These are phyloP conservation scores for Psophocarpus tetragonolobus DNA, from an alignment of 306 rosid species.

Conservation along the genomic window DNA sequence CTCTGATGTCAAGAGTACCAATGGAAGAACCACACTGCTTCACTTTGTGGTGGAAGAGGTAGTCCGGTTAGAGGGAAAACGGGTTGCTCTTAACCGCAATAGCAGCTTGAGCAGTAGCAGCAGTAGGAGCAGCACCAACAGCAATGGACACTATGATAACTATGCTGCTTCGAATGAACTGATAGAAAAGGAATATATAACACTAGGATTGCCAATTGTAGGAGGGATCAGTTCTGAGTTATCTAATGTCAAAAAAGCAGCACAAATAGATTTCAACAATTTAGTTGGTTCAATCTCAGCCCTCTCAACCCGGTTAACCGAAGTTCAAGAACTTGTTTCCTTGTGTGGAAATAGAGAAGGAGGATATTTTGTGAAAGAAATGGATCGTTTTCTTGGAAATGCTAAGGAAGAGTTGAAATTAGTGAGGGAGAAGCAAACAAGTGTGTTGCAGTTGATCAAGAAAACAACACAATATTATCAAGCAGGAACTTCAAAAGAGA, in stretches of 20 bases:
- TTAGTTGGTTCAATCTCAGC: conserved; percentile 44
- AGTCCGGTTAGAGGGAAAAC: conserved; percentile 78
- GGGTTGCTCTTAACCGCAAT: conserved; percentile 50
- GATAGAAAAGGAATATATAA: conserved; percentile 59
- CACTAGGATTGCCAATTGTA: conserved; percentile 70
- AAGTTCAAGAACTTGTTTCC: conserved; percentile 43
- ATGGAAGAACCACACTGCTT: conserved; percentile 80
- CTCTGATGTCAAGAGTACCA: conserved; percentile 71
- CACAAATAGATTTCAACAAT: conserved; percentile 53
- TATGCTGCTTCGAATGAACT: conserved; percentile 44
- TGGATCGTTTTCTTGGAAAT: conserved; percentile 56
- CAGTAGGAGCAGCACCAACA: conserved; percentile 37
- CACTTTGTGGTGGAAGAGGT: conserved; percentile 88
- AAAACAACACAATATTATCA: conserved; percentile 67
- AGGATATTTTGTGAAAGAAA: conserved; percentile 58
- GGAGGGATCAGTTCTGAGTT: conserved; percentile 86
- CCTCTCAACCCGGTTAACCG: conserved; percentile 40
- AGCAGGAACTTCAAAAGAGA: conserved; percentile 59
- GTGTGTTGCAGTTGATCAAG: conserved; percentile 57
- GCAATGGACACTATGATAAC: conserved; percentile 28
- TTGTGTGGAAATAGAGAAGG: conserved; percentile 41
- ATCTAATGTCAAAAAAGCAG: conserved; percentile 73
- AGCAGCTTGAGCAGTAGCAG: conserved; percentile 46
- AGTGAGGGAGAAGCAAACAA: conserved; percentile 47
- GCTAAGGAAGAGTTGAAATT: conserved; percentile 52